Evolutionary conservation across 1,284 basidiomycete species (phyloP), one percentile per base, ranked within the genome.

Genomic region (Malassezia furfur): DNA sequence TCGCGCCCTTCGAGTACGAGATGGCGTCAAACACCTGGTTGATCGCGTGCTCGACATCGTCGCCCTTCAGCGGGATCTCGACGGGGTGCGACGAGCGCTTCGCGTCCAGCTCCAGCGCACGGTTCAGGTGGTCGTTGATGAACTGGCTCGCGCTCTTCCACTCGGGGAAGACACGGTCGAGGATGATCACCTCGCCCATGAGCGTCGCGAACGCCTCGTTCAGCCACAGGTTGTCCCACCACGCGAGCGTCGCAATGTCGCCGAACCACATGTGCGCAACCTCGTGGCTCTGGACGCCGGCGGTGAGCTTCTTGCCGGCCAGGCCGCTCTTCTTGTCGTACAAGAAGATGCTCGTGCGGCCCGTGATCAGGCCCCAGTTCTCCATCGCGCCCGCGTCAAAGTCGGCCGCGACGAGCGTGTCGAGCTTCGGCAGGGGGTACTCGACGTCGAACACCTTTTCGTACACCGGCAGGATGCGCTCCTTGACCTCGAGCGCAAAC

Each of bases 381-480:
- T 94, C 89, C 89, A 91, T 91, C 1, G 88, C 89, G 50, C 86
- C 87, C 31, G 85, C 84, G 72, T 91, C 89, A 65, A 91, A 91
- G 75, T 91, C 88, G 15, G 64, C 59, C 19, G 62, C 67, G 21
- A 71, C 63, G 25, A 73, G 62, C 2, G 66, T 53, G 47, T 73
- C 71, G 38, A 70, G 57, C 51, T 96, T 94, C 8, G 91, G 88
- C 45, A 94, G 79, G 28, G 91, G 88, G 75, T 86, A 93, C 61
- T 85, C 86, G 61, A 91, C 83, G 63, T 88, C 84, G 67, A 91
- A 93, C 30, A 72, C 81, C 74, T 87, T 80, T 76, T 96, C 91
- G 72, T 94, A 96, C 11, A 90, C 75, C 15, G 90, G 90, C 30
- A 94, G 78, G 5, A 89, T 86, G 63, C 81, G 81, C 37, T 82